A percentile compares a stretch with the other conserved stretches of the same genome.
Evolutionary conservation across 345 rosid genomes (phyloP).

Genomic region (Erucastrum elatum): DNA sequence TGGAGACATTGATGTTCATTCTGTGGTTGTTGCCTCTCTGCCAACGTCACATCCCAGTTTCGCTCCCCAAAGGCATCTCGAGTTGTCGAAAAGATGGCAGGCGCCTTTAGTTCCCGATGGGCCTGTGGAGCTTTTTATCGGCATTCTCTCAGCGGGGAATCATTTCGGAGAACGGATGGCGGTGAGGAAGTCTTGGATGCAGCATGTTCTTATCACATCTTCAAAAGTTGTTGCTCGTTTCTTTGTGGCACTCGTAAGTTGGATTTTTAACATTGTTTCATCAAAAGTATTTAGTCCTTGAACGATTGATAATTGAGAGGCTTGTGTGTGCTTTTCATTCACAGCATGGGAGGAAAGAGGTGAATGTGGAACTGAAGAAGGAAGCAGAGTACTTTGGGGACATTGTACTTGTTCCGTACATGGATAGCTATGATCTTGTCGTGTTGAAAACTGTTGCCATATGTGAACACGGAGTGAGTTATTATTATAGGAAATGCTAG

Average conservation of each 20-base stretch:
- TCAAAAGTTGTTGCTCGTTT: conserved; percentile 89
- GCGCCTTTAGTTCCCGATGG: conserved; percentile 66
- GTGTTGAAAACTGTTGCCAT: conserved; percentile 95
- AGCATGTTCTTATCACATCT: conserved; percentile 72
- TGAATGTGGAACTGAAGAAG: conserved; percentile 83
- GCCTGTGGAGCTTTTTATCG: conserved; percentile 73
- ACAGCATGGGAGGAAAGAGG: conserved; percentile 87
- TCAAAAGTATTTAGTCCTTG: background rate
- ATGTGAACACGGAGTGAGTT: conserved; percentile 89
- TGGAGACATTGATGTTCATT: conserved; percentile 80
- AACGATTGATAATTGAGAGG: background rate
- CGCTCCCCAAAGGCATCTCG: conserved; percentile 80
- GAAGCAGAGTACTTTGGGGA: conserved; percentile 96
- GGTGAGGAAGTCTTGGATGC: conserved; percentile 96
- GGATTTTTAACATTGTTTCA: background rate
- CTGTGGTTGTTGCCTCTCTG: conserved; percentile 80
- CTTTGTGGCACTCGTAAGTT: conserved; percentile 86
- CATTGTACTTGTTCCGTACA: conserved; percentile 83
- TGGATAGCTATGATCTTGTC: conserved; percentile 95
- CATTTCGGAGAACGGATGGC: conserved; percentile 98
- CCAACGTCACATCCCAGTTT: conserved; percentile 82
- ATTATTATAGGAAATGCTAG: conserved; percentile 14
- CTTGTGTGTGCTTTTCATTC: background rate
- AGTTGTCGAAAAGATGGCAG: conserved; percentile 76
- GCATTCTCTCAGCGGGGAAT: conserved; percentile 92